These are phyloP conservation scores for Arthrinium puccinioides DNA, from an alignment of 2,329 filamentous ascomycete genomes.

Conservation along the genomic window DNA sequence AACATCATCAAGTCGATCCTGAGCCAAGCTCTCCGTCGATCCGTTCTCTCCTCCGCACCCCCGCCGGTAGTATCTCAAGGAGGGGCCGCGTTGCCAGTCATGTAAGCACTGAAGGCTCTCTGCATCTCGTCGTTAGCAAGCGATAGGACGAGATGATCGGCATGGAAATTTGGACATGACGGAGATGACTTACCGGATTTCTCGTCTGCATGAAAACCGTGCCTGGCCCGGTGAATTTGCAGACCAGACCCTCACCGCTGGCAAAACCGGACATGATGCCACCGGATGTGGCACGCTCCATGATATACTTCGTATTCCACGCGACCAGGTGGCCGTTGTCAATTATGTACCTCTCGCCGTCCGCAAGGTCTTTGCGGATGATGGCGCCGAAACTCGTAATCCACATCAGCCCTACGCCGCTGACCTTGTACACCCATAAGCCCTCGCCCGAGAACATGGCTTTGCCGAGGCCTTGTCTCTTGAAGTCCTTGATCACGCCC, in stretches of 20 bases:
- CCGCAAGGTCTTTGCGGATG: constrained; percentile 73
- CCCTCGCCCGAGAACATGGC: constrained; percentile 93
- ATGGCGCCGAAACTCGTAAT: constrained; percentile 92
- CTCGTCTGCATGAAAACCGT: constrained; percentile 90
- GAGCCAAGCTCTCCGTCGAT: too few species aligned
- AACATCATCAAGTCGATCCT: too few species aligned
- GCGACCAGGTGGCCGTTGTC: constrained; percentile 92
- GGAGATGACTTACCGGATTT: constrained; percentile 61
- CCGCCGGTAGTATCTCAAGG: constrained; percentile 15
- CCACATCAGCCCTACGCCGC: constrained; percentile 76
- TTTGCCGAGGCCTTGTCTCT: constrained; percentile 79
- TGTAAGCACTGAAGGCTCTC: constrained; percentile 46
- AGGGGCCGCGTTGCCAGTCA: constrained; percentile 36
- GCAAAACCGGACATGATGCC: constrained; percentile 85
- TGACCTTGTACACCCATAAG: constrained; percentile 81
- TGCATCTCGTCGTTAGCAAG: too few species aligned
- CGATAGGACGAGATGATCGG: too few species aligned
- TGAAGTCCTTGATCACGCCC: constrained; percentile 81
- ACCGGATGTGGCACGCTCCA: constrained; percentile 84
- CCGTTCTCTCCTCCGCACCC: too few species aligned
- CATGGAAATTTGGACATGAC: too few species aligned
- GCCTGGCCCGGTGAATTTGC: constrained; percentile 87
- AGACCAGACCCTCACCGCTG: constrained; percentile 82
- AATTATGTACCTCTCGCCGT: constrained; percentile 82
- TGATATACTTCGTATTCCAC: constrained; percentile 91